Base-by-base conservation (phyloP, 352 stramenopile genomes). In the Phytophthora rubi region DNA sequence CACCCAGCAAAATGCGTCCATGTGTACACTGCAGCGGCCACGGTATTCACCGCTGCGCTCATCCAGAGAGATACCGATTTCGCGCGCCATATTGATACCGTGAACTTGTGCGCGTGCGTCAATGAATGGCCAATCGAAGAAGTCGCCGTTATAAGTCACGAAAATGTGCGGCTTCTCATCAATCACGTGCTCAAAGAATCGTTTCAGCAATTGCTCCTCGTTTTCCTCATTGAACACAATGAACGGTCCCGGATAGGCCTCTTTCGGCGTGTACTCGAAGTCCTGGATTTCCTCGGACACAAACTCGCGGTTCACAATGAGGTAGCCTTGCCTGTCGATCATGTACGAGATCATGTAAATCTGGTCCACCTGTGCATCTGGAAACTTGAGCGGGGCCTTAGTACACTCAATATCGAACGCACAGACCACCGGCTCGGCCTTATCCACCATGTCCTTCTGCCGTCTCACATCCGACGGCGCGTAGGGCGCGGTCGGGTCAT, bases 361-460 rank as follows among this genome's bases (percentile, higher is more conserved):
- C 75, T 98, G 87, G 82, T 99, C 98, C 10, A 94, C 76, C 56
- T 98, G 85, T 10, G 98, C 89, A 76, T 99, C 96, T 0, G 98
- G 98, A 77, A 99, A 99, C 83, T 99, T 99, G 39, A 99, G 85
- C 7, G 98, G 97, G 1, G 96, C 92, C 80, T 99, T 99, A 1
- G 96, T 99, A 86, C 96, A 99, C 81, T 99, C 98, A 55, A 99
- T 99, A 88, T 99, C 98, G 75, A 99, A 99, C 6, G 98, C 98
- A 55, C 99, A 93, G n/a, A 99, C 94, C 6, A 97, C 80, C 0
- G 91, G 94, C 68, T 98, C 93, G 12, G 94, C 90, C 64, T 98
- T 97, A 58, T 98, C 92, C 35, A 98, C 80, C 76, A 98, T 94
- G 63, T 98, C 91, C 18, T 75, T 79, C 52, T 83, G 81, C n/a